Percentiles rank a stretch among this genome's conserved stretches.
Evolutionary conservation across 179 eudicot species (phyloP).

Genomic region (Spergularia azorica): DNA sequence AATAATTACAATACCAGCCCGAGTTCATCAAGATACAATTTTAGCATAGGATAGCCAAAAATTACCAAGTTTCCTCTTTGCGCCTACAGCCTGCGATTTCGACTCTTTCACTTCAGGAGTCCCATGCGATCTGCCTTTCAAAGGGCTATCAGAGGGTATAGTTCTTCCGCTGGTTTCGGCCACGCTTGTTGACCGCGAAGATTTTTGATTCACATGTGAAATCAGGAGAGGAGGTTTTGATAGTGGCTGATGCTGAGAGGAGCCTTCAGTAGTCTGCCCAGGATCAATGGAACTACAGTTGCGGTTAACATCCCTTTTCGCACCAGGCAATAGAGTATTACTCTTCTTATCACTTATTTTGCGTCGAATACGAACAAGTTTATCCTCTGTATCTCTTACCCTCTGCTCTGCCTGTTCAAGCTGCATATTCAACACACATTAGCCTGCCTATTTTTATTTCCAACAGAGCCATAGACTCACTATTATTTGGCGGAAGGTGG

Average conservation of each 20-base stretch:
- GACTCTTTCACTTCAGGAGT: slow-evolving; percentile 37
- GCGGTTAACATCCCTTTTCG: slow-evolving; percentile 38
- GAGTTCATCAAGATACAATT: background rate
- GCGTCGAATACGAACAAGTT: slow-evolving; percentile 65
- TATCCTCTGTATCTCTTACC: slow-evolving; percentile 58
- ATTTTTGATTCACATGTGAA: slow-evolving; percentile 42
- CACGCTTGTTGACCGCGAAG: slow-evolving; percentile 36
- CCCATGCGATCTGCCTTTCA: slow-evolving; percentile 45
- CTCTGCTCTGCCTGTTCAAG: slow-evolving; percentile 70
- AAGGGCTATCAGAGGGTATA: slow-evolving; percentile 29
- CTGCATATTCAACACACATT: slow-evolving; percentile 42
- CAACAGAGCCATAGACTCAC: no score
- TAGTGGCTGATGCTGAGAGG: slow-evolving; percentile 41
- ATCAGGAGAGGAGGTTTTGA: slow-evolving; percentile 62
- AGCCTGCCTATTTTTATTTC: slow-evolving; percentile 5
- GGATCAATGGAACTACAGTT: slow-evolving; percentile 55
- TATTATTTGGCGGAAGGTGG: no score
- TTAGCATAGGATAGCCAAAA: slow-evolving; percentile 10
- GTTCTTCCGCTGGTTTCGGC: slow-evolving; percentile 39
- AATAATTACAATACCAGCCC: no score
- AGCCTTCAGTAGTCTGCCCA: slow-evolving; percentile 30
- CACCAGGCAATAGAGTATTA: slow-evolving; percentile 29
- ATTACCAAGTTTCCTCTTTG: slow-evolving; percentile 80
- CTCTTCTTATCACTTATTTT: slow-evolving; percentile 34
- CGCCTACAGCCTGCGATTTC: slow-evolving; percentile 46